phyloP scores from a whole-genome alignment of 2,329 filamentous ascomycete species.

The Ophiostoma fasciatum region DNA sequence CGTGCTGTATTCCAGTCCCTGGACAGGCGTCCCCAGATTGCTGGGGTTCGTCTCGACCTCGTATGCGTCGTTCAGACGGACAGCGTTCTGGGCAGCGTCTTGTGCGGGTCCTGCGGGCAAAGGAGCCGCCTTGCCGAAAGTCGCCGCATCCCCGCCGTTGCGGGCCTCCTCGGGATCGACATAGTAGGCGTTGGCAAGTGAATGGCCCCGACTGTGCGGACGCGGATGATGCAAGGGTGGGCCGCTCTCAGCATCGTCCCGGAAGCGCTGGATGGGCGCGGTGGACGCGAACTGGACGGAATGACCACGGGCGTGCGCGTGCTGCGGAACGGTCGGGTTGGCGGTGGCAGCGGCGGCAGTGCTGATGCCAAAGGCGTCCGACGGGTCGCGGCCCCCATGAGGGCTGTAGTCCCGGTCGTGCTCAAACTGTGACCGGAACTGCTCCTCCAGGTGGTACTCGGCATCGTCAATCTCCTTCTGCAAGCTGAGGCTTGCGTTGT shows the following conservation, averaged over 20 bases:
- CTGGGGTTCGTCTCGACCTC: slow-evolving; percentile 64
- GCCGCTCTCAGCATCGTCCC: slow-evolving; percentile 36
- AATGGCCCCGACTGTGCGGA: slow-evolving; percentile 60
- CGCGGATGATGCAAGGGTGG: slow-evolving; percentile 55
- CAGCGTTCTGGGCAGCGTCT: slow-evolving; percentile 21
- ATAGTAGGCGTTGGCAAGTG: slow-evolving; percentile 52
- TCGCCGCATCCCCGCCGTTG: slow-evolving; percentile 22
- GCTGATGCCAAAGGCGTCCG: slow-evolving; percentile 9
- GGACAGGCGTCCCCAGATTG: slow-evolving; percentile 50
- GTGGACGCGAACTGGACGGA: slow-evolving; percentile 29
- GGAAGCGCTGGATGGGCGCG: slow-evolving; percentile 33
- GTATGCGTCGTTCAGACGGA: slow-evolving; percentile 36
- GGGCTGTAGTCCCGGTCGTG: slow-evolving; percentile 60
- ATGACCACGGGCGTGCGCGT: slow-evolving; percentile 23
- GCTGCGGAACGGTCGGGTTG: slow-evolving; percentile 15
- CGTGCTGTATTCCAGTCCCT: slow-evolving; percentile 30
- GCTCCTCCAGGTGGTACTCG: slow-evolving; percentile 71
- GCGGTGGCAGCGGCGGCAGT: slow-evolving; percentile 12
- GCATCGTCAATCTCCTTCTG: slow-evolving; percentile 77
- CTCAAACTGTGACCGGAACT: slow-evolving; percentile 63
- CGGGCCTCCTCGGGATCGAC: slow-evolving; percentile 36
- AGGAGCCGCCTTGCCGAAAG: slow-evolving; percentile 22
- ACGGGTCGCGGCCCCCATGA: slow-evolving; percentile 29
- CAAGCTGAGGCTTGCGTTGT: slow-evolving; percentile 62
- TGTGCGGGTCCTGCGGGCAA: slow-evolving; percentile 1